A percentile compares a stretch with the other conserved stretches of the same genome.
phyloP scores from a whole-genome alignment of 495 filamentous ascomycete species.

The Podospora australis region DNA sequence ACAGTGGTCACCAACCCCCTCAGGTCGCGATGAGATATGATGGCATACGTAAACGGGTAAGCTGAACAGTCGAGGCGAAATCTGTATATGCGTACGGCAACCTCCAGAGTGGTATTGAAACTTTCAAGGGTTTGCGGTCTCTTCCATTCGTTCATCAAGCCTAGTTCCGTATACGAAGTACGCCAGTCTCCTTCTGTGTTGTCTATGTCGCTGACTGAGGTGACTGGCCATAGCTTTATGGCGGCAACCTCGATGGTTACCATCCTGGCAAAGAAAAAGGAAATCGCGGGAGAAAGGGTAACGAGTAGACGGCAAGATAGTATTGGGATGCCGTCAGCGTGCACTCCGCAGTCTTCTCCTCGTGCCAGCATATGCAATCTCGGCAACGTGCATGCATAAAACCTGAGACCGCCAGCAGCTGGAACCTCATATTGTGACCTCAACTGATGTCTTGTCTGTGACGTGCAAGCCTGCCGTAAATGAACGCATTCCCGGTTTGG shows the following conservation, averaged over 20 bases:
- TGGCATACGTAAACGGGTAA: neutral
- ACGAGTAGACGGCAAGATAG: no score
- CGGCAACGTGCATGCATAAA: conserved; percentile 12
- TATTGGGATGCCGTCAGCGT: neutral
- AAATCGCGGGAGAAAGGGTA: neutral
- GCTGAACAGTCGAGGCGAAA: conserved; percentile 6
- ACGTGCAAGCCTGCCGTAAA: neutral
- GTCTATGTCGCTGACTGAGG: no score
- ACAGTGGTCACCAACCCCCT: neutral
- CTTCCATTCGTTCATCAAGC: no score
- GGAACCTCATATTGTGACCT: neutral
- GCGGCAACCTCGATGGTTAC: no score
- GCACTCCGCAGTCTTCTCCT: conserved; percentile 3
- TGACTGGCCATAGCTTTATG: no score
- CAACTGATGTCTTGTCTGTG: neutral
- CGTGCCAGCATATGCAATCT: conserved; percentile 9
- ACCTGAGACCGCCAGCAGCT: neutral
- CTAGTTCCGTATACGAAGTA: no score
- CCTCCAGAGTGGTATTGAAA: neutral
- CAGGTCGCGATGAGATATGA: conserved; percentile 3
- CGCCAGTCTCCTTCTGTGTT: no score
- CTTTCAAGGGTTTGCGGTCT: neutral
- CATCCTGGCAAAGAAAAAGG: neutral
- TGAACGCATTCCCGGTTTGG: neutral
- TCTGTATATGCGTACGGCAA: conserved; percentile 3